phyloP scores from a whole-genome alignment of 2,329 filamentous ascomycete genomes.

The Xylariaceae sp. region DNA sequence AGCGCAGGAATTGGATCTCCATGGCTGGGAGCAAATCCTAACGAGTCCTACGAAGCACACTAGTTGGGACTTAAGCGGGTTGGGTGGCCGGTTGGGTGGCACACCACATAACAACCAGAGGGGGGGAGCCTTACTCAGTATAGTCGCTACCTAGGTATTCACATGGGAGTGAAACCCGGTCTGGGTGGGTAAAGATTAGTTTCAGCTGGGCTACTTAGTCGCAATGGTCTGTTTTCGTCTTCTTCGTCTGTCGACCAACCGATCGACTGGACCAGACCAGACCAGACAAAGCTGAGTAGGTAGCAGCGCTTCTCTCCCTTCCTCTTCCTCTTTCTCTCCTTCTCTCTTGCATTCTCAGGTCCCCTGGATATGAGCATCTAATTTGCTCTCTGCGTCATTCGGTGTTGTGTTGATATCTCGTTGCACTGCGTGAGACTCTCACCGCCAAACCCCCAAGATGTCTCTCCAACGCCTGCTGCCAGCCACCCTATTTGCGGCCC shows the following conservation, averaged over 20 bases:
- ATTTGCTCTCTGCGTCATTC: background rate
- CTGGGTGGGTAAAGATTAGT: background rate
- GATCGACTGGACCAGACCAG: too few relatives aligned
- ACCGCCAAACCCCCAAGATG: constrained; percentile 10
- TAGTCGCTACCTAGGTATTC: background rate
- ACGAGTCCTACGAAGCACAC: background rate
- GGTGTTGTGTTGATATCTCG: background rate
- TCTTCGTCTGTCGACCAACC: background rate
- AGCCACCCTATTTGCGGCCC: constrained; percentile 19
- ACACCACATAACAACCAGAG: background rate
- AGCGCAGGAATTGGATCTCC: background rate
- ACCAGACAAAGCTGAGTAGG: too few relatives aligned
- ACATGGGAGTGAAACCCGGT: background rate
- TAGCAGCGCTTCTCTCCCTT: too few relatives aligned
- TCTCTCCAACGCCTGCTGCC: constrained; percentile 11
- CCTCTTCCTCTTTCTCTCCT: too few relatives aligned
- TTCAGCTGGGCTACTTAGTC: background rate
- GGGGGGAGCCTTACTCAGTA: too few relatives aligned
- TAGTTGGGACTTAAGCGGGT: background rate
- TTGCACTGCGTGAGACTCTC: background rate
- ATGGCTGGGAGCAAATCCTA: background rate
- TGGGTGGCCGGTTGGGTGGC: background rate
- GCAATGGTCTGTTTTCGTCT: background rate
- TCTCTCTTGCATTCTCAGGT: too few relatives aligned
- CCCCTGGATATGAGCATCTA: too few relatives aligned